phyloP scores from a whole-genome alignment of 495 filamentous ascomycete genomes.

The Hyaloscypha hepaticicola region DNA sequence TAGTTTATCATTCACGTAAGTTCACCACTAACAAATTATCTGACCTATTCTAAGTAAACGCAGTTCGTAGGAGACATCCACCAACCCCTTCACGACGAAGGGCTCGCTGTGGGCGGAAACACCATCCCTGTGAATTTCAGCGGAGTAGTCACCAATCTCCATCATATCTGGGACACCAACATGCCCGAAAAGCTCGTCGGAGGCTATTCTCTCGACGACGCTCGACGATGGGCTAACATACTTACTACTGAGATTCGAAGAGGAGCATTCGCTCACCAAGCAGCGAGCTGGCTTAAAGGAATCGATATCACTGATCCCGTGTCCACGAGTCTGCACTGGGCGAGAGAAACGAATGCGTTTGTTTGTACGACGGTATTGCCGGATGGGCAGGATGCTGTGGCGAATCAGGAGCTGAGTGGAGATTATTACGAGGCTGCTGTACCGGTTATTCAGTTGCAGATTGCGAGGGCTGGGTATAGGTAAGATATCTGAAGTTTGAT shows the following conservation, averaged over 20 bases:
- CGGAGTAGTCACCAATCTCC: slow-evolving; percentile 56
- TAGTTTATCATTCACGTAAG: slow-evolving; percentile 33
- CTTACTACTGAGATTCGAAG: slow-evolving; percentile 44
- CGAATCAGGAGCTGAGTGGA: slow-evolving; percentile 56
- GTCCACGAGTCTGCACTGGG: slow-evolving; percentile 57
- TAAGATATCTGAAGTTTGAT: slow-evolving; percentile 6
- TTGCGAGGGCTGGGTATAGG: slow-evolving; percentile 74
- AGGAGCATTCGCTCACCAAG: slow-evolving; percentile 47
- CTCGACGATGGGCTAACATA: slow-evolving; percentile 38
- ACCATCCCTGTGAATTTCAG: slow-evolving; percentile 56
- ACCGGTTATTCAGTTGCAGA: slow-evolving; percentile 65
- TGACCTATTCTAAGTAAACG: background rate
- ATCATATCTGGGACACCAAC: slow-evolving; percentile 63
- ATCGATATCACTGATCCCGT: slow-evolving; percentile 48
- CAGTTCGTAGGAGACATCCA: slow-evolving; percentile 47
- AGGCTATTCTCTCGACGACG: slow-evolving; percentile 39
- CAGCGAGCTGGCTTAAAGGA: slow-evolving; percentile 47
- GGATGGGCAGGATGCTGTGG: slow-evolving; percentile 49
- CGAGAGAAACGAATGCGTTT: slow-evolving; percentile 56
- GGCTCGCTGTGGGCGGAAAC: slow-evolving; percentile 57
- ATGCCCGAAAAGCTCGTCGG: slow-evolving; percentile 59
- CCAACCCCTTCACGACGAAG: slow-evolving; percentile 64
- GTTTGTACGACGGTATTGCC: slow-evolving; percentile 62
- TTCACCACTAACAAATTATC: background rate
- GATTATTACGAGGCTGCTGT: slow-evolving; percentile 63